Evolutionary conservation across 768 basidiomycete species (phyloP), one percentile per base, ranked within the genome.

Genomic region (Podaxis rugospora): DNA sequence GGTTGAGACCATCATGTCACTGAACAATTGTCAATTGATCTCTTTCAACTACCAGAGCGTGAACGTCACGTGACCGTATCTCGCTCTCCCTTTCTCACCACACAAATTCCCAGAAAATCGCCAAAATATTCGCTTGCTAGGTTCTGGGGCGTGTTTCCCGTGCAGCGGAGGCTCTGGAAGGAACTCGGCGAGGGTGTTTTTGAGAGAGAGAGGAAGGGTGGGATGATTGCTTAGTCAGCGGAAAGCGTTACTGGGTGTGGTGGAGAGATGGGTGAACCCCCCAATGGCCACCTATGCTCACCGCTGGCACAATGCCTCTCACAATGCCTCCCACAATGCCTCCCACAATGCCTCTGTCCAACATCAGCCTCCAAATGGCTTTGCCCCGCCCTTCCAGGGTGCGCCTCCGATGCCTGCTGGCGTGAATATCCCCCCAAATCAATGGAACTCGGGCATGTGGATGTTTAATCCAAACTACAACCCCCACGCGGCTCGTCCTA

Each of bases 371-470:
- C 50, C 52, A 37, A 56, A 51, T 52, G 28, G 21, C 55, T 51
- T 62, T 61, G 64, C 63, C 4, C 79, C 78, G 5, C 79, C 79
- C 0, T 79, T 69, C 55, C 69, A 71, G n/a, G 78, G 77, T 14
- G 80, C 83, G 6, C 84, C 87, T n/a, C 87, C 87, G 14, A 74
- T 79, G 14, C 86, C 87, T 4, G 63, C 77, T 4, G 80, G 82
- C 36, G 64, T 75, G 18, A 70, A 72, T 44, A 68, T 81, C 4
- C 79, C 77, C 57, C 73, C 75, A 0, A 74, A 78, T 46, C 77
- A 79, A 59, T 86, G 84, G 84, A 76, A 80, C 32, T 74, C 76
- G 4, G 84, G 84, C 13, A 72, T 62, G 47, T 86, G 84, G 84
- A 75, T 80, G 40, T 76, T 72, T 62, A 84, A 84, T 65, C 80